These are phyloP conservation scores for Fusarium sublunatum DNA, from an alignment of 2,329 filamentous ascomycete species.

Conservation along the genomic window DNA sequence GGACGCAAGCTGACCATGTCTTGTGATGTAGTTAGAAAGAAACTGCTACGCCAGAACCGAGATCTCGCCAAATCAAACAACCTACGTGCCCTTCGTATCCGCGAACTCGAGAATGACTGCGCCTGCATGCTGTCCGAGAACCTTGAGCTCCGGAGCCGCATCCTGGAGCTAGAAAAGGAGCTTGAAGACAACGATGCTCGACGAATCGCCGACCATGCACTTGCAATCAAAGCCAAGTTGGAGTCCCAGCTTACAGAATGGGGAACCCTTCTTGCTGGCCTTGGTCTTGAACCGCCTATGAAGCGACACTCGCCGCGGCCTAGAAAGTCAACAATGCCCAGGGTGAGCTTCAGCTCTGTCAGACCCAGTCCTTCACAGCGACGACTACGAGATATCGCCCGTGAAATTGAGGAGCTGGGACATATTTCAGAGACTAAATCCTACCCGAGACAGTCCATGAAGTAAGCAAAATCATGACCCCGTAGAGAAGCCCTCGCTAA, in stretches of 20 bases:
- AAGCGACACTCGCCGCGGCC: conserved; percentile 58
- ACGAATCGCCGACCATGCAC: conserved; percentile 72
- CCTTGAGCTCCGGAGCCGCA: conserved; percentile 75
- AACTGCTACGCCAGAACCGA: conserved; percentile 84
- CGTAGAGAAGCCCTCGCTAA: conserved; percentile 45
- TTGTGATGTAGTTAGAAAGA: conserved; percentile 72
- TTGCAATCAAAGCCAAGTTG: conserved; percentile 76
- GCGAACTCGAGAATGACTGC: conserved; percentile 79
- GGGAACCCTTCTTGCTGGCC: conserved; percentile 71
- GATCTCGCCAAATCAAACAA: conserved; percentile 86
- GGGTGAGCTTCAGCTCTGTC: conserved; percentile 54
- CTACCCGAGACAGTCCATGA: conserved; percentile 75
- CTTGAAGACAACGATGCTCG: conserved; percentile 70
- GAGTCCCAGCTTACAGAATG: conserved; percentile 79
- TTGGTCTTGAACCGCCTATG: conserved; percentile 70
- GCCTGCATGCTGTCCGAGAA: conserved; percentile 83
- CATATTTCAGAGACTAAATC: conserved; percentile 75
- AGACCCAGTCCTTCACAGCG: conserved; percentile 64
- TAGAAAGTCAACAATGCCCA: conserved; percentile 56
- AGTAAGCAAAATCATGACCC: conserved; percentile 60
- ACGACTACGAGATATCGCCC: conserved; percentile 66
- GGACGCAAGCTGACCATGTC: conserved; percentile 33
- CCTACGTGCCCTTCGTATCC: conserved; percentile 79
- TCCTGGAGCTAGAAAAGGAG: conserved; percentile 75
- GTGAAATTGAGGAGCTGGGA: conserved; percentile 63